Evolutionary conservation across 148 eudicot genomes (phyloP), one percentile per base, ranked within the genome.

Genomic region (Pharnaceum exiguum): DNA sequence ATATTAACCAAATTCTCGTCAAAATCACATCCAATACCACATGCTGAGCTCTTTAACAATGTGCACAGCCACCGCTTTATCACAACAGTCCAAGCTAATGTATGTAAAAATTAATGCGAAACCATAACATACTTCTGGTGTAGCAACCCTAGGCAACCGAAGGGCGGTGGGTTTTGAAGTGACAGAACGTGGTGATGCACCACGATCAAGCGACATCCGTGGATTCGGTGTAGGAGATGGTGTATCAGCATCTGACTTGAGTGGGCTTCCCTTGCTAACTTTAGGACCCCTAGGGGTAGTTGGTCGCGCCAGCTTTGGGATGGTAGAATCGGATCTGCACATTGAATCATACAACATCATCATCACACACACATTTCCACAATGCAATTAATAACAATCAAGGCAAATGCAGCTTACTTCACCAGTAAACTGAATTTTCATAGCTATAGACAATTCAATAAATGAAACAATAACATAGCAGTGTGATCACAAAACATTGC

Each of bases 201-300:
- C n/a, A n/a, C 85, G 71, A 56, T 90, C 97, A 11, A 71, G 52
- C 0, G 97, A 84, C 52, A 60, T 50, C 36, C 93, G 78, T 1
- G 86, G 43, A 51, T 59, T 84, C 69, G 58, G 86, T 11, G 61
- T 57, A 32, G 95, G 79, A 47, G 95, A 77, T 46, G 79, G 73
- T 11, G 93, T 73, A 74, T 82, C 85, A 15, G 80, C 77, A 75
- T 82, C 84, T n/a, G 95, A 75, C 77, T 80, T 87, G 22, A 46
- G 73, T 50, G 62, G 63, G 36, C 43, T 60, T 65, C 77, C 79
- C 64, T 78, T 74, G 73, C 75, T 67, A 26, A 72, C 23, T 70
- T 70, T 84, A 67, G 75, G 56, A 33, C 71, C 73, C 66, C 82
- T 80, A 25, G 95, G 82, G 63, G 89, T 80, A 51, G 83, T 75